Percentiles rank a stretch among this genome's conserved stretches.
Conservation (phyloP, 163 green algal species). For the Chloromonas sp. region DNA sequence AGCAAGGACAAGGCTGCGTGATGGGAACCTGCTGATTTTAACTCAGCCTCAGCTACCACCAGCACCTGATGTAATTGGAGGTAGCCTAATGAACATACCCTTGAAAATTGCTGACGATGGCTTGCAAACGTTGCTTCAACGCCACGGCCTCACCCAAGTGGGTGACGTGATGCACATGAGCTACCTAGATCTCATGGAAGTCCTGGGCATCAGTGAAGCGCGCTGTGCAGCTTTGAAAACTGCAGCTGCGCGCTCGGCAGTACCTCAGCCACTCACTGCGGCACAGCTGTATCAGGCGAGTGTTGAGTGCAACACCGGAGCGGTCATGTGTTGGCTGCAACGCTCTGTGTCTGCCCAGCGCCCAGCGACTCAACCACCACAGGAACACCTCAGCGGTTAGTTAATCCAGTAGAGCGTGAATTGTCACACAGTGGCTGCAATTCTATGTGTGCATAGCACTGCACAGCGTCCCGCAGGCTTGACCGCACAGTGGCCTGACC, state of each 20-base stretch:
- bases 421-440: too few species aligned
- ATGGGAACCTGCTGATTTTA: too few species aligned
- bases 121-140: neutral
- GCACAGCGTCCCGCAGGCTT: too few species aligned
- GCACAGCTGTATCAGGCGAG: slow-evolving; percentile 9
- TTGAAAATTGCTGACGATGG: neutral
- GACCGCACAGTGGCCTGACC: too few species aligned
- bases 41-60: too few species aligned
- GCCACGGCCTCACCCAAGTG: neutral
- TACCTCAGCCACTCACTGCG: slow-evolving; percentile 11
- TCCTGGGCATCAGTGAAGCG: slow-evolving; percentile 37
- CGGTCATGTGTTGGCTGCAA: neutral
- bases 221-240: slow-evolving; percentile 5
- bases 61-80: too few species aligned
- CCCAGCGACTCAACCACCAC: neutral
- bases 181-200: slow-evolving; percentile 44
- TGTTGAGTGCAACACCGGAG: too few species aligned
- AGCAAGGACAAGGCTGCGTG: too few species aligned
- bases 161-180: slow-evolving; percentile 42
- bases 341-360: neutral
- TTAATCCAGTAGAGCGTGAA: too few species aligned
- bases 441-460: too few species aligned
- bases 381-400: too few species aligned
- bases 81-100: too few species aligned
- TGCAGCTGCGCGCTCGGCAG: slow-evolving; percentile 30